Evolutionary conservation across 441 rosid species (phyloP), one percentile per base, ranked within the genome.

Genomic region (Gossypium aridum): DNA sequence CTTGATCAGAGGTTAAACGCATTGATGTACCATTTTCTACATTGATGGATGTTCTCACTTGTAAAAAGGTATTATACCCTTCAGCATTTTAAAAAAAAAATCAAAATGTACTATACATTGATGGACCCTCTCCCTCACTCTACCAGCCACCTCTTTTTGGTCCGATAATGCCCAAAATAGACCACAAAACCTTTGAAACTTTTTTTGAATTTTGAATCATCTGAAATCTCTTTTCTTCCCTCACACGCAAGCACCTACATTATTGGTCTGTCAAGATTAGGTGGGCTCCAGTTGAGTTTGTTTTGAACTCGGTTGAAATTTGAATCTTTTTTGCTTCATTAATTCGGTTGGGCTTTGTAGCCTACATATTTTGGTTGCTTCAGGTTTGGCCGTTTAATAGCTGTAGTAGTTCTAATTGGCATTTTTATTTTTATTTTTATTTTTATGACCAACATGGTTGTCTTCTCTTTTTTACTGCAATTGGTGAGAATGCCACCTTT

Each of bases 21-120:
- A 80, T 77, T 71, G 75, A 43, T 10, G 86, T 53, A 2, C 83
- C 83, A 54, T 84, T 83, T 82, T 72, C 72, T 64, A 82, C 92
- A 0, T 72, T 90, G 71, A 90, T 85, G 91, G 89, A 90, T 59
- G 80, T 83, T 75, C 77, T 90, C 75, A 82, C 88, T 25, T 70
- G 64, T 82, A 70, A 80, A 17, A 14, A 88, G 88, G 94, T 90
- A 85, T 70, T 71, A 47, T 25, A 69, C 59, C 64, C 56, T 39
- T 23, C 14, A 7, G 53, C 4, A 17, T 59, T 59, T 22, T 34
- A 20, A 1, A 6, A 34, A 34, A 34, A 37, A 37, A 37, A 37
- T 39, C 3, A 39, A 39, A 39, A 39, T 39, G 12, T 54, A 54
- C 23, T 57, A 57, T 51, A 9, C 62, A 57, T 57, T 57, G 62